Evolutionary conservation across 2,329 filamentous ascomycete genomes (phyloP), one percentile per base, ranked within the genome.

Genomic region (Cyclaneusma minus): DNA sequence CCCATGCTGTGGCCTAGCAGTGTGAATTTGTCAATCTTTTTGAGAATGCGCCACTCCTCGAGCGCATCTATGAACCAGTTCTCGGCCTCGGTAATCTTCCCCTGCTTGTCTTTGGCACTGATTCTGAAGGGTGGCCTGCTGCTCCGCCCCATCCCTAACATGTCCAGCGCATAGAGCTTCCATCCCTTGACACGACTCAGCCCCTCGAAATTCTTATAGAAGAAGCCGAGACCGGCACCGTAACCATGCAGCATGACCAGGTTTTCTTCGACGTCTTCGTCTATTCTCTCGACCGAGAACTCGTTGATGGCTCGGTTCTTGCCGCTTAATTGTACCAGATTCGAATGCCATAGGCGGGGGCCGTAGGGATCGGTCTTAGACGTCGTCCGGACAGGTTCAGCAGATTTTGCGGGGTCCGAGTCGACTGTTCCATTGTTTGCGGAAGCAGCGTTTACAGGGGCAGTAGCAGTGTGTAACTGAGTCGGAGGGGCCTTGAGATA

Each of bases 171-270:
- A 47, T 89, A 95, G 11, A 98, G 56, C 43, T 82, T 85, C 73
- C 89, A 91, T 15, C 85, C 84, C 15, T 65, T 60, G 1, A 72
- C 56, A 11, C 85, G 72, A 23, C 77, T 85, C 17, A 98, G 56
- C 5, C 76, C 72, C 51, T 98, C 89, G 33, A 92, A 93, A 49
- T 98, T 98, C 55, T 89, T 87, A 62, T 94, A 98, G 62, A 92
- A 98, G 55, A 98, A 95, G 13, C 87, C 89, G 1, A 98, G 64
- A 1, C 89, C 89, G 3, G 89, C 89, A 24, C 89, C 89, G 50
- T 98, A 98, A 34, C 89, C 89, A 48, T 98, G 89, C 4, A 98
- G 59, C 70, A 98, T 92, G 22, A 98, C 87, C 10, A 98, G 61
- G 22, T 82, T 89, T 44, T 95, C 76, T 24, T 91, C 76, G 0